These are phyloP conservation scores for Globisporangium viniferum DNA, from an alignment of 352 stramenopile species.

Conservation along the genomic window DNA sequence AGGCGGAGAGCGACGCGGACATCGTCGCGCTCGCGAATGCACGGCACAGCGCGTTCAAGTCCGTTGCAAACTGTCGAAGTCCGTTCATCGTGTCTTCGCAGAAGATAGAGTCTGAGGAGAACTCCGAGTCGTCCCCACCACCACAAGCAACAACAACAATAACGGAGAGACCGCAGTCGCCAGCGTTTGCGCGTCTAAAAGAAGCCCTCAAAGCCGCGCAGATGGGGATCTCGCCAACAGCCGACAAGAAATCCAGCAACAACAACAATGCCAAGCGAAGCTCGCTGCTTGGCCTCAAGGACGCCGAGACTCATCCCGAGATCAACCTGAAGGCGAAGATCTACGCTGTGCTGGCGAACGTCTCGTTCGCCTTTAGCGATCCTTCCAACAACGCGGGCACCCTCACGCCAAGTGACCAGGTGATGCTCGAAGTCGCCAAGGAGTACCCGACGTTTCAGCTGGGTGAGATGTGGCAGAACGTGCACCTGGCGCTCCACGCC, in stretches of 20 bases:
- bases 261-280: slow-evolving; percentile 13
- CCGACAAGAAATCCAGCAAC: slow-evolving; percentile 7
- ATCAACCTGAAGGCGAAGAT: slow-evolving; percentile 75
- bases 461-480: slow-evolving; percentile 74
- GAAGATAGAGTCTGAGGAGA: not conserved
- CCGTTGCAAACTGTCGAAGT: slow-evolving; percentile 39
- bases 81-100: slow-evolving; percentile 35
- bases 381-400: not conserved
- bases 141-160: slow-evolving; percentile 7
- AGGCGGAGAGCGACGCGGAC: not conserved
- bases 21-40: slow-evolving; percentile 29
- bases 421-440: slow-evolving; percentile 72
- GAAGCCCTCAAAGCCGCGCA: slow-evolving; percentile 62
- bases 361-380: slow-evolving; percentile 48
- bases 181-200: slow-evolving; percentile 69
- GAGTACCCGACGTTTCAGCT: slow-evolving; percentile 67
- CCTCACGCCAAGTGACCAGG: slow-evolving; percentile 44
- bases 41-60: slow-evolving; percentile 49
- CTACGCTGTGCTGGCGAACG: slow-evolving; percentile 57
- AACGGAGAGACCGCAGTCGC: slow-evolving; percentile 37
- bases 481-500: slow-evolving; percentile 56
- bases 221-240: not conserved
- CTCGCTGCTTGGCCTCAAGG: slow-evolving; percentile 32
- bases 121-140: not conserved
- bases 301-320: slow-evolving; percentile 34